A percentile compares a stretch with the other conserved stretches of the same genome.
Conservation (phyloP, 2,329 filamentous ascomycete genomes). For the Arthrobotrys sinensis region DNA sequence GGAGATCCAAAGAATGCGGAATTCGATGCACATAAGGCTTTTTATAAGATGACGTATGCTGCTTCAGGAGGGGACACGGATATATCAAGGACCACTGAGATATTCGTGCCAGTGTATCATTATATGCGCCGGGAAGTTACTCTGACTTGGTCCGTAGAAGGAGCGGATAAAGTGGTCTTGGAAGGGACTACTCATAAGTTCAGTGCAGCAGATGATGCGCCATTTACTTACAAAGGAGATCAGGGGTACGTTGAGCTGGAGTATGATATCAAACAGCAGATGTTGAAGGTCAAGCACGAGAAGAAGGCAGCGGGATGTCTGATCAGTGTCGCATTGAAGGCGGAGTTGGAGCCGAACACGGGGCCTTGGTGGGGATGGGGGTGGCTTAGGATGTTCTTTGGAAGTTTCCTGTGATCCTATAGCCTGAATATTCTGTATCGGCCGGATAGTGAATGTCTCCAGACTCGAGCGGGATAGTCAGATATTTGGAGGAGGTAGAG, state of each 20-base stretch:
- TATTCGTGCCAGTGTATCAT: constrained; percentile 68
- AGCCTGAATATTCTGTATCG: constrained; percentile 8
- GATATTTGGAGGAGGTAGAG: background rate
- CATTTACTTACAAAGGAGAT: constrained; percentile 49
- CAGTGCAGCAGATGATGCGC: constrained; percentile 50
- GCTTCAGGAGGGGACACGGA: constrained; percentile 47
- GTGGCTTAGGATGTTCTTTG: constrained; percentile 45
- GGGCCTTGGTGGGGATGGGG: constrained; percentile 55
- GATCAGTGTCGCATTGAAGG: constrained; percentile 47
- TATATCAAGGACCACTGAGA: constrained; percentile 66
- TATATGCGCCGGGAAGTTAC: constrained; percentile 68
- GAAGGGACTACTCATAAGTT: constrained; percentile 44
- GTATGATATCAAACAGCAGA: constrained; percentile 53
- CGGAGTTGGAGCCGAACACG: constrained; percentile 50
- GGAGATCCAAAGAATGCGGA: constrained; percentile 66
- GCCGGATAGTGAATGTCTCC: background rate
- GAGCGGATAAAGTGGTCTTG: constrained; percentile 16
- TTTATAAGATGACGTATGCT: constrained; percentile 67
- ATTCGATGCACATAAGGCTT: constrained; percentile 67
- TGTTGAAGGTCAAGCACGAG: constrained; percentile 45
- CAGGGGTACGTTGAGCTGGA: constrained; percentile 44
- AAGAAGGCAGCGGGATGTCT: constrained; percentile 43
- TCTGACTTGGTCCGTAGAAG: constrained; percentile 47
- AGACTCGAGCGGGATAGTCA: background rate
- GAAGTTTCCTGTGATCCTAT: constrained; percentile 45